These are phyloP conservation scores for Moricandia moricandioides DNA, from an alignment of 345 rosid species.

Conservation along the genomic window DNA sequence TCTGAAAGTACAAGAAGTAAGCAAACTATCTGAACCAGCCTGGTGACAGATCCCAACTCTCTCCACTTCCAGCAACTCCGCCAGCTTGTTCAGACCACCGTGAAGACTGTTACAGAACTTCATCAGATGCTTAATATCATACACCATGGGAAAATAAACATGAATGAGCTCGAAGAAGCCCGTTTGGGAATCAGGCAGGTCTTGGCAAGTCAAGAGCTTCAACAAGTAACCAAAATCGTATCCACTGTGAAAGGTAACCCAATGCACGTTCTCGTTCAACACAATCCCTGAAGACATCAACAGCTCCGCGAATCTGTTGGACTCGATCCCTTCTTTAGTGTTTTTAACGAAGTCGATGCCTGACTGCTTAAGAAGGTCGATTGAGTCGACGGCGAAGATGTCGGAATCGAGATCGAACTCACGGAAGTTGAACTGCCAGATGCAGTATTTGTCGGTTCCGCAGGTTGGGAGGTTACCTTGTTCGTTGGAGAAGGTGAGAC, in stretches of 20 bases:
- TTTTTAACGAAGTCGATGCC: slow-evolving; percentile 73
- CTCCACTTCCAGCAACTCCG: slow-evolving; percentile 79
- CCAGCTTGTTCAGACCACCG: slow-evolving; percentile 86
- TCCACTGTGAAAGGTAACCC: slow-evolving; percentile 97
- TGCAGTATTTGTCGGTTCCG: slow-evolving; percentile 63
- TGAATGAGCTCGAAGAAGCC: slow-evolving; percentile 65
- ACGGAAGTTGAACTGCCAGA: slow-evolving; percentile 90
- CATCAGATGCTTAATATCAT: slow-evolving; percentile 85
- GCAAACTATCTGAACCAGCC: slow-evolving; percentile 94
- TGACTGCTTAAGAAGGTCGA: slow-evolving; percentile 68
- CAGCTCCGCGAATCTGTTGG: slow-evolving; percentile 64
- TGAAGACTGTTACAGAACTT: slow-evolving; percentile 87
- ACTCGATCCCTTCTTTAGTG: slow-evolving; percentile 63
- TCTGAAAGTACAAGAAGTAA: slow-evolving; percentile 78
- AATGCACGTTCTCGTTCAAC: slow-evolving; percentile 66
- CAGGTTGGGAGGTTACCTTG: slow-evolving; percentile 76
- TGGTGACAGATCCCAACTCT: slow-evolving; percentile 85
- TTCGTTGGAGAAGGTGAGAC: slow-evolving; percentile 81
- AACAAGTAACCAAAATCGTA: slow-evolving; percentile 88
- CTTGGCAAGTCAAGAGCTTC: slow-evolving; percentile 70
- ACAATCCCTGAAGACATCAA: slow-evolving; percentile 87
- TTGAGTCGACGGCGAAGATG: slow-evolving; percentile 68
- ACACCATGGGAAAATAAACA: slow-evolving; percentile 66
- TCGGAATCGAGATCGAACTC: slow-evolving; percentile 64
- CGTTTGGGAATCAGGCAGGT: slow-evolving; percentile 57